Percentiles rank a stretch among this genome's conserved stretches.
Conservation (phyloP, 257 asterid genomes). For the Paraleonurus japonicus region DNA sequence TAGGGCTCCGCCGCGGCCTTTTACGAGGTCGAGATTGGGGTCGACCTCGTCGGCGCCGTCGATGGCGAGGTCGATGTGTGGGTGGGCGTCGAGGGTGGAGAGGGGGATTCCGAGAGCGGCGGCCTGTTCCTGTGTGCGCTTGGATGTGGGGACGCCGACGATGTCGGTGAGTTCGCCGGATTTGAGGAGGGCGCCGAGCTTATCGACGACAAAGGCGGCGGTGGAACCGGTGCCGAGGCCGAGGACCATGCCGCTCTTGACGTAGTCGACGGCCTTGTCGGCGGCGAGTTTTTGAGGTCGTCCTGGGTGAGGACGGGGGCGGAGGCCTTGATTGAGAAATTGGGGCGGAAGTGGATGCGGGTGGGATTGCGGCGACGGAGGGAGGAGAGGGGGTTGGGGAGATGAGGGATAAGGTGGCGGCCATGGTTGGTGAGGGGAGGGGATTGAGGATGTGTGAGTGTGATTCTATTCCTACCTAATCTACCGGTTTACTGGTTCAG, state of each 20-base stretch:
- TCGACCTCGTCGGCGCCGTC: slow-evolving; percentile 98
- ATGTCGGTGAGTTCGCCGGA: slow-evolving; percentile 68
- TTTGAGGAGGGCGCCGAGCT: slow-evolving; percentile 70
- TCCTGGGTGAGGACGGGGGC: slow-evolving; percentile 75
- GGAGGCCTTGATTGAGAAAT: slow-evolving; percentile 37
- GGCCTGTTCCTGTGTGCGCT: slow-evolving; percentile 78
- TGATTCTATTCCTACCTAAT: slow-evolving; percentile 1
- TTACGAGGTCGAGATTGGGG: slow-evolving; percentile 81
- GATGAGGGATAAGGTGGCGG: slow-evolving; percentile 38
- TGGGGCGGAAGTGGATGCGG: slow-evolving; percentile 26
- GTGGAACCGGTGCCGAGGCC: slow-evolving; percentile 99
- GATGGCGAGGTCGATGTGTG: slow-evolving; percentile 70
- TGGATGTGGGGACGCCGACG: slow-evolving; percentile 79
- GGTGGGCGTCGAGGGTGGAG: slow-evolving; percentile 66
- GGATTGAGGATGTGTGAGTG: slow-evolving; percentile 27
- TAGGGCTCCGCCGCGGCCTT: slow-evolving; percentile 96
- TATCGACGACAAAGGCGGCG: slow-evolving; percentile 93
- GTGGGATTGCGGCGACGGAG: slow-evolving; percentile 17
- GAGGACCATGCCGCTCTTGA: slow-evolving; percentile 84
- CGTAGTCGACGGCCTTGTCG: slow-evolving; percentile 88
- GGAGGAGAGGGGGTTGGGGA: slow-evolving; percentile 18
- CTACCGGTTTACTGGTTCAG: not conserved
- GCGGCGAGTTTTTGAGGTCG: slow-evolving; percentile 88
- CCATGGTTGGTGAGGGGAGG: slow-evolving; percentile 30
- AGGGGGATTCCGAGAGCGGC: slow-evolving; percentile 58